phyloP scores from a whole-genome alignment of 2,329 filamentous ascomycete species.

The Davidsoniella neocaledoniae region DNA sequence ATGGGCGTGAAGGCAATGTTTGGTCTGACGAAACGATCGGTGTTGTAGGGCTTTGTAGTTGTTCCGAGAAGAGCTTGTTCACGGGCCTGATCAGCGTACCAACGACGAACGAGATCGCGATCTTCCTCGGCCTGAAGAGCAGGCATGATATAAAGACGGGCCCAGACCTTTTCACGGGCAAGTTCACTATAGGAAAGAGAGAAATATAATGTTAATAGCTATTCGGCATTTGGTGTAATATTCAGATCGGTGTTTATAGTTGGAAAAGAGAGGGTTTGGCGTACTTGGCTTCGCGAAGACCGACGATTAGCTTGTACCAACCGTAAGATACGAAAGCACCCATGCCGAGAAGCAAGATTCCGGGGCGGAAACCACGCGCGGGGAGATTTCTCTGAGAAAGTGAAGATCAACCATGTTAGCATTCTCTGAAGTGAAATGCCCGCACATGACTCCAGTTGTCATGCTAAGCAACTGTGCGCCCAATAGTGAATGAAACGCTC shows the following conservation, averaged over 20 bases:
- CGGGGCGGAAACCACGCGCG: slow-evolving; percentile 73
- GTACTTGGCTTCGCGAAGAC: slow-evolving; percentile 83
- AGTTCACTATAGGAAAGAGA: slow-evolving; percentile 50
- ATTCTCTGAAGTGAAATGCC: not conserved
- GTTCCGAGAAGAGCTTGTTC: slow-evolving; percentile 83
- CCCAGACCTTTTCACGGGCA: slow-evolving; percentile 95
- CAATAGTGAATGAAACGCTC: too few species aligned
- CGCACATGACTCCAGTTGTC: not conserved
- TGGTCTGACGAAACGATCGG: slow-evolving; percentile 50
- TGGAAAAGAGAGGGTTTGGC: slow-evolving; percentile 19
- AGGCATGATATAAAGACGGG: slow-evolving; percentile 84
- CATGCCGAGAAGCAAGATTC: slow-evolving; percentile 59
- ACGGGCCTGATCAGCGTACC: slow-evolving; percentile 70
- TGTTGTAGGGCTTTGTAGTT: slow-evolving; percentile 73
- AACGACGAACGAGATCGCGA: slow-evolving; percentile 76
- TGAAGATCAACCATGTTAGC: not conserved
- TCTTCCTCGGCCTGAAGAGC: slow-evolving; percentile 93
- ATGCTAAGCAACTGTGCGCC: not conserved
- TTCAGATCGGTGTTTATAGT: not conserved
- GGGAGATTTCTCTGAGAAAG: slow-evolving; percentile 67
- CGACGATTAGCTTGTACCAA: slow-evolving; percentile 71
- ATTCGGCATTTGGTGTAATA: too few species aligned
- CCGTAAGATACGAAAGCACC: slow-evolving; percentile 72
- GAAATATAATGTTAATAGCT: too few species aligned
- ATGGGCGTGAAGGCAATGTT: slow-evolving; percentile 10